Evolutionary conservation across 306 rosid species (phyloP).

Genomic region (Abrus precatorius): DNA sequence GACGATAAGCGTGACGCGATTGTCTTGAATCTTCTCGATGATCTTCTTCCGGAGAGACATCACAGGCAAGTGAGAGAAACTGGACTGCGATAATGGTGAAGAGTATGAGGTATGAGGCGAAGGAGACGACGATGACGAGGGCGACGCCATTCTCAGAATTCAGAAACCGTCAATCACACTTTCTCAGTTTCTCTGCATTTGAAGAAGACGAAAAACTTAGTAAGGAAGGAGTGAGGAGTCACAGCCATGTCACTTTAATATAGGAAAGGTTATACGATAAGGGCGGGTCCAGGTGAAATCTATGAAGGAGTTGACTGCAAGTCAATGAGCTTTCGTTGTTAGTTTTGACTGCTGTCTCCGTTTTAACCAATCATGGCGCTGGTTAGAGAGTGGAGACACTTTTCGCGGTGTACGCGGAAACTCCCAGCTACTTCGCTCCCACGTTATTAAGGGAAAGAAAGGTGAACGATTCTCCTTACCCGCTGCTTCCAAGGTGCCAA

Average conservation of each 20-base stretch:
- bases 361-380: constrained; percentile 36
- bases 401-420: constrained; percentile 1
- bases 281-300: constrained; percentile 40
- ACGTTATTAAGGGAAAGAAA: not conserved
- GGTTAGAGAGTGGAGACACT: not conserved
- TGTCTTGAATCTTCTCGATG: constrained; percentile 75
- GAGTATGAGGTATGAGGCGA: constrained; percentile 36
- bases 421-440: constrained; percentile 23
- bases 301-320: not conserved
- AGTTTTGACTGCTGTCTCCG: not conserved
- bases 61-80: constrained; percentile 73
- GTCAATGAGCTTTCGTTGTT: not conserved
- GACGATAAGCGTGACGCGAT: constrained; percentile 90
- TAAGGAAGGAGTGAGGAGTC: not conserved
- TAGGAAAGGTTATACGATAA: not conserved
- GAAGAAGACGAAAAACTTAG: not conserved
- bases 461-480: no score
- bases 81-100: constrained; percentile 40
- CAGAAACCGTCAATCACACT: constrained; percentile 22
- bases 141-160: constrained; percentile 64
- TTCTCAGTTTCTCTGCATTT: not conserved
- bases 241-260: constrained; percentile 18
- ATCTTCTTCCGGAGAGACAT: constrained; percentile 69
- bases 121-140: constrained; percentile 42
- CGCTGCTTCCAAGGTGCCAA: not conserved